Percentiles rank a stretch among this genome's conserved stretches.
Evolutionary conservation across 2,329 filamentous ascomycete genomes (phyloP).

Genomic region (Penicillium sp.): DNA sequence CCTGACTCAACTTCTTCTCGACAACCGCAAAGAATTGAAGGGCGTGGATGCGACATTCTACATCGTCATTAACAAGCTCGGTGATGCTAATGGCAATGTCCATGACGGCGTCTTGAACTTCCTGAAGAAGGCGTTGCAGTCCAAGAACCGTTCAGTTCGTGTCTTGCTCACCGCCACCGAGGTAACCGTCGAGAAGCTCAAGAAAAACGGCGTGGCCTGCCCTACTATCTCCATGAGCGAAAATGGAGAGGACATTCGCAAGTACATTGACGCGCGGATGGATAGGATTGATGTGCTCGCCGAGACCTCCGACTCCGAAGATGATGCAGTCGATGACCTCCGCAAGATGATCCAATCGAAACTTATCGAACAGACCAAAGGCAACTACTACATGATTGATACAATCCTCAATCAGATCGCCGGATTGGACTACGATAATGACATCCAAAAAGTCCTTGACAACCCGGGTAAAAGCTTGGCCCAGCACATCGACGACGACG

Average conservation of each 20-base stretch:
- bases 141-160: background rate
- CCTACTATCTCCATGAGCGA: conserved; percentile 1
- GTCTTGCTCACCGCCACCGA: conserved; percentile 4
- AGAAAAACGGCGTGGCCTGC: background rate
- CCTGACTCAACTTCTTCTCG: conserved; percentile 2
- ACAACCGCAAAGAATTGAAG: conserved; percentile 1
- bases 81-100: background rate
- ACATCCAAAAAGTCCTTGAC: conserved; percentile 25
- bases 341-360: conserved; percentile 17
- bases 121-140: background rate
- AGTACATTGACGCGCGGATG: conserved; percentile 24
- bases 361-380: conserved; percentile 19
- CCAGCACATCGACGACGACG: conserved; percentile 24
- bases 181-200: background rate
- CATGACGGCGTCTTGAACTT: conserved; percentile 1
- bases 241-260: conserved; percentile 2
- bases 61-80: conserved; percentile 8
- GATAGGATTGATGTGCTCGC: conserved; percentile 24
- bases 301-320: conserved; percentile 18
- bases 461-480: conserved; percentile 21
- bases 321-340: conserved; percentile 16
- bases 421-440: conserved; percentile 23
- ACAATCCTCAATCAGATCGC: conserved; percentile 24
- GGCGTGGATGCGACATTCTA: conserved; percentile 5
- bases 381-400: conserved; percentile 27